Conservation (phyloP, 345 rosid species). For the Linum tenue region DNA sequence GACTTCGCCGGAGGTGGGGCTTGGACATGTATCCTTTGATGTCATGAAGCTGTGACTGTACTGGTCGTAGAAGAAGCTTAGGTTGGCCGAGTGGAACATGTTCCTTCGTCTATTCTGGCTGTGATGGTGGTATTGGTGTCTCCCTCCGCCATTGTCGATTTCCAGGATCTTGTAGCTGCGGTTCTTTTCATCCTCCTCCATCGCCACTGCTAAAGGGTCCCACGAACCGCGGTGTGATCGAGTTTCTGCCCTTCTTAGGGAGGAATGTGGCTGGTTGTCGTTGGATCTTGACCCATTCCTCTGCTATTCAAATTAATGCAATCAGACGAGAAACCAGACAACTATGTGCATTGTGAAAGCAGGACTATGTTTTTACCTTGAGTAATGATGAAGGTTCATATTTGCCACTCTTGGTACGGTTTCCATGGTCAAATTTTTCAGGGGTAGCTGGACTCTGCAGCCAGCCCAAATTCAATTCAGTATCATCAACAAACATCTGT, state of each 20-base stretch:
- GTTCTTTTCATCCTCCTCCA: slow-evolving; percentile 38
- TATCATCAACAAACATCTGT: background rate
- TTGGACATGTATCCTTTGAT: slow-evolving; percentile 40
- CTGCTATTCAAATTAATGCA: slow-evolving; percentile 25
- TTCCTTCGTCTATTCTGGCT: slow-evolving; percentile 29
- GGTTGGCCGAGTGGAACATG: slow-evolving; percentile 36
- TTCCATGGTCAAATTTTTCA: slow-evolving; percentile 54
- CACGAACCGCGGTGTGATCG: slow-evolving; percentile 22
- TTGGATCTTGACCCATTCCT: slow-evolving; percentile 52
- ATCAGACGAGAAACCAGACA: background rate
- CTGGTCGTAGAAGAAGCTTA: slow-evolving; percentile 27
- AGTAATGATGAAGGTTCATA: slow-evolving; percentile 39
- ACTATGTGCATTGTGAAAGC: background rate
- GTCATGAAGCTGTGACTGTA: slow-evolving; percentile 30
- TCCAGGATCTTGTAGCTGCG: slow-evolving; percentile 57
- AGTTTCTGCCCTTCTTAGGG: slow-evolving; percentile 27
- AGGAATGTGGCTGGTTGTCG: slow-evolving; percentile 22
- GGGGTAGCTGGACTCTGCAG: slow-evolving; percentile 80
- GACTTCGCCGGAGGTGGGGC: slow-evolving; percentile 49
- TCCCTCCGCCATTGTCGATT: slow-evolving; percentile 54
- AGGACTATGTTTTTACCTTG: slow-evolving; percentile 32
- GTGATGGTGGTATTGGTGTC: slow-evolving; percentile 27
- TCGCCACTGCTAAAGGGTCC: slow-evolving; percentile 25
- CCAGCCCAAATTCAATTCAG: background rate
- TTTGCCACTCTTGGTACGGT: slow-evolving; percentile 42